Evolutionary conservation across 345 rosid species (phyloP).

Genomic region (Salix udensis): DNA sequence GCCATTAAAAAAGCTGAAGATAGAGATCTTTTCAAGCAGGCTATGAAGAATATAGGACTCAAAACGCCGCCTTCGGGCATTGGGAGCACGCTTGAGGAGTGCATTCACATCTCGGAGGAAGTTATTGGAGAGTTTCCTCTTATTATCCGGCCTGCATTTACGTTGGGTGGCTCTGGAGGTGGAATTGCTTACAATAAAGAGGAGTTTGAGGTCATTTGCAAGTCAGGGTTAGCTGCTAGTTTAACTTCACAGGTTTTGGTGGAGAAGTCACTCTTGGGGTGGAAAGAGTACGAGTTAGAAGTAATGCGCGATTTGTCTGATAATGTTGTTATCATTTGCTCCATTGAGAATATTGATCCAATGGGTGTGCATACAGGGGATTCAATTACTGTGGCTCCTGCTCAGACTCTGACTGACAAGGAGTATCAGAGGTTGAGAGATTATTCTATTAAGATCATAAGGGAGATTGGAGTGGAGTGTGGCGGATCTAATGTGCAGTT

Average conservation of each 20-base stretch:
- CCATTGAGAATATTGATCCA: constrained; percentile 94
- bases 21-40: constrained; percentile 77
- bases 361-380: constrained; percentile 99
- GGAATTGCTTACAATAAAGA: constrained; percentile 93
- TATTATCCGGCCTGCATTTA: constrained; percentile 94
- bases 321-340: constrained; percentile 93
- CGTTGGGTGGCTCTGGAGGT: constrained; percentile 96
- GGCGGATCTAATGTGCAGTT: constrained; percentile 99
- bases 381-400: constrained; percentile 98
- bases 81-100: constrained; percentile 77
- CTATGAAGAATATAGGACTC: constrained; percentile 80
- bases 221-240: constrained; percentile 84
- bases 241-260: constrained; percentile 84
- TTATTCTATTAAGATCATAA: constrained; percentile 74
- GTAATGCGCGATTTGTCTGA: constrained; percentile 98
- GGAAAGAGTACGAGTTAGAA: constrained; percentile 97
- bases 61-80: constrained; percentile 95
- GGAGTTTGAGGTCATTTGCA: constrained; percentile 80
- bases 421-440: constrained; percentile 94
- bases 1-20: constrained; percentile 97
- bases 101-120: constrained; percentile 58
- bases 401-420: constrained; percentile 89
- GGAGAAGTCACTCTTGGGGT: constrained; percentile 91
- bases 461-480: constrained; percentile 99
- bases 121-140: constrained; percentile 83